Conservation (phyloP, 177 flowering plant species). For the Tripterygium wilfordii region DNA sequence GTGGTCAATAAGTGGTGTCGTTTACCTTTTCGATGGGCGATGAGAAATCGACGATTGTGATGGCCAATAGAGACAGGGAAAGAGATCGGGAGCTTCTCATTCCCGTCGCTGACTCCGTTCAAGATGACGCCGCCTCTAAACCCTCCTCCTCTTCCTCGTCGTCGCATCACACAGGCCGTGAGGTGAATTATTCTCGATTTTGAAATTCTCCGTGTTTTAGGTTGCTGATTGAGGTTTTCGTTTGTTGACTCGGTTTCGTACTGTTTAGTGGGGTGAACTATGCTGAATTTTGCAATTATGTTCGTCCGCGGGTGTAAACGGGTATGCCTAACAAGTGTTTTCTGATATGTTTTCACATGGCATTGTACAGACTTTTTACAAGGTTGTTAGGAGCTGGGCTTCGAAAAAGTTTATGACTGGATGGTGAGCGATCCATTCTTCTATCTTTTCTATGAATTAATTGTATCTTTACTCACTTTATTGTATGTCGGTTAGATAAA, state of each 20-base stretch:
- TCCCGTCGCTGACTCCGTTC: constrained; percentile 58
- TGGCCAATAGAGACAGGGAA: constrained; percentile 63
- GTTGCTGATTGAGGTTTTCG: neutral
- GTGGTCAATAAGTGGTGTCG: constrained; percentile 3
- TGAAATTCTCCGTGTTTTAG: neutral
- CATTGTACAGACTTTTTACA: constrained; percentile 69
- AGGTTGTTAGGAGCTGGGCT: constrained; percentile 91
- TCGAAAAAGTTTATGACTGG: constrained; percentile 98
- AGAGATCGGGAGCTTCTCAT: constrained; percentile 90
- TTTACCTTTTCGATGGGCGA: constrained; percentile 59
- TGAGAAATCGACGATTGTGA: constrained; percentile 51
- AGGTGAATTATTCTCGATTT: constrained; percentile 31
- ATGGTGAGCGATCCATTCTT: constrained; percentile 47
- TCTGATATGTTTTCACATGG: no score
- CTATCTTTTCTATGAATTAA: neutral
- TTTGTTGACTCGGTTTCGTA: neutral
- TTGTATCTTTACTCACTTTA: no score
- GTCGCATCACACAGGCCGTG: constrained; percentile 70
- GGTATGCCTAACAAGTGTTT: no score
- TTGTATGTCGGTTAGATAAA: no score
- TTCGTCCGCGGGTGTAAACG: no score
- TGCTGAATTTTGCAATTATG: no score
- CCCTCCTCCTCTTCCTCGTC: constrained; percentile 59
- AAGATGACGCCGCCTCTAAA: constrained; percentile 42
- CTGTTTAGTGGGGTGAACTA: no score